These are phyloP conservation scores for Chrysopogon serrulatus DNA, from an alignment of 176 grass and related monocot species.

Conservation along the genomic window DNA sequence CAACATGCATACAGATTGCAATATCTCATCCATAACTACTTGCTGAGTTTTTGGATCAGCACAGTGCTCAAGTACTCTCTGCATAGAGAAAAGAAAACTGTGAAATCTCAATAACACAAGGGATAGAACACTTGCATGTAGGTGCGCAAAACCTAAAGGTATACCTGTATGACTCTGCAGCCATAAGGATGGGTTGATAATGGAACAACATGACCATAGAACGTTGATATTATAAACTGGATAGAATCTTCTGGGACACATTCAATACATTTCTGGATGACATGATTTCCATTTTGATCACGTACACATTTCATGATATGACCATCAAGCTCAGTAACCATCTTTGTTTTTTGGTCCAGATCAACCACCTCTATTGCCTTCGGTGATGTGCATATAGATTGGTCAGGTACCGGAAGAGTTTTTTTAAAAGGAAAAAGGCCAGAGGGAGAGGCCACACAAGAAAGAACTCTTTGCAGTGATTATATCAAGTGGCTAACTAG, in stretches of 20 bases:
- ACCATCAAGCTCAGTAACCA: slow-evolving; percentile 84
- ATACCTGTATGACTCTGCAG: slow-evolving; percentile 90
- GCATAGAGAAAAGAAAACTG: slow-evolving; percentile 22
- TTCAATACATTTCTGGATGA: slow-evolving; percentile 98
- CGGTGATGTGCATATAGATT: slow-evolving; percentile 5
- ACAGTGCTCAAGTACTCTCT: slow-evolving; percentile 88
- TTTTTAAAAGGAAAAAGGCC: not conserved
- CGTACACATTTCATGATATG: slow-evolving; percentile 88
- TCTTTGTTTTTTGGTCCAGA: slow-evolving; percentile 87
- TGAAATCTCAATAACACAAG: slow-evolving; percentile 11
- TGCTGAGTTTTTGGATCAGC: slow-evolving; percentile 68
- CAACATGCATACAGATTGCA: slow-evolving; percentile 75
- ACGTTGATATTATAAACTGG: slow-evolving; percentile 85
- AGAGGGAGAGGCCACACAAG: not conserved
- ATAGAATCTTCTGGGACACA: slow-evolving; percentile 80
- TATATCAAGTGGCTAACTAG: not conserved
- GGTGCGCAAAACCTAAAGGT: not conserved
- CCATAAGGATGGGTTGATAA: slow-evolving; percentile 94
- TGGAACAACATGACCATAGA: slow-evolving; percentile 84
- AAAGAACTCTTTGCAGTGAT: not conserved
- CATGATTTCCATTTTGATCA: slow-evolving; percentile 98
- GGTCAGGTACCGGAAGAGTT: not conserved
- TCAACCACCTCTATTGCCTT: slow-evolving; percentile 95
- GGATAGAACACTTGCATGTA: not conserved
- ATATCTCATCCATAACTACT: slow-evolving; percentile 82